Evolutionary conservation across 2,329 filamentous ascomycete species (phyloP), one percentile per base, ranked within the genome.

Genomic region (Trichophyton equinum): DNA sequence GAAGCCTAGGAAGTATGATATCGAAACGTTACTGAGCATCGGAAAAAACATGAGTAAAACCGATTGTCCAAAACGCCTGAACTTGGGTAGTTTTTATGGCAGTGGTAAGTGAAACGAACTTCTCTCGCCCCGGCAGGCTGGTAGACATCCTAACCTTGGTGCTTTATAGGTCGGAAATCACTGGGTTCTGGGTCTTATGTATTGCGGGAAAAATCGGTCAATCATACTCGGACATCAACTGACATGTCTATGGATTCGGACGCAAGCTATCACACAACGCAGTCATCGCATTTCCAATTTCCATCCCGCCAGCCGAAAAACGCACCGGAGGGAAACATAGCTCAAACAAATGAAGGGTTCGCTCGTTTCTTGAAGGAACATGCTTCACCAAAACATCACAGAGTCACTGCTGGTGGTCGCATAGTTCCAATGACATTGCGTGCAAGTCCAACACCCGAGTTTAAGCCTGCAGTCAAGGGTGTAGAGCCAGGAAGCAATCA

Each of bases 341-440:
- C 71, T 13, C 71, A 76, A 57, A 68, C 66, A 38, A 71, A 78
- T 56, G 68, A 70, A 55, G 77, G 77, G 0, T 79, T 79, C 66
- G 73, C 70, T 36, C 70, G 70, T 42, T 79, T 79, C 61, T 68
- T 79, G 7, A 75, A 75, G 65, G 71, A 76, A 58, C 76, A 79
- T 62, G 71, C 75, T 6, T 78, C 77, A 40, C 76, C 77, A n/a
- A 76, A 72, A 38, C 74, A 78, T 62, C 74, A 79, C 58, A 74
- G 77, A 58, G 77, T 79, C 57, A 79, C 77, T 44, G 76, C 77
- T 61, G 76, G 76, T 22, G 77, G 77, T 7, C 73, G 72, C 46
- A 78, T 79, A 30, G 76, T 79, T 40, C 76, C 77, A n/a, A 77
- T 78, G 73, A 69, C 71, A 40, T 68, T 71, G 36, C 65, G 67